These are phyloP conservation scores for Ceratocystiopsis minuta DNA, from an alignment of 2,329 filamentous ascomycete species.

Conservation along the genomic window DNA sequence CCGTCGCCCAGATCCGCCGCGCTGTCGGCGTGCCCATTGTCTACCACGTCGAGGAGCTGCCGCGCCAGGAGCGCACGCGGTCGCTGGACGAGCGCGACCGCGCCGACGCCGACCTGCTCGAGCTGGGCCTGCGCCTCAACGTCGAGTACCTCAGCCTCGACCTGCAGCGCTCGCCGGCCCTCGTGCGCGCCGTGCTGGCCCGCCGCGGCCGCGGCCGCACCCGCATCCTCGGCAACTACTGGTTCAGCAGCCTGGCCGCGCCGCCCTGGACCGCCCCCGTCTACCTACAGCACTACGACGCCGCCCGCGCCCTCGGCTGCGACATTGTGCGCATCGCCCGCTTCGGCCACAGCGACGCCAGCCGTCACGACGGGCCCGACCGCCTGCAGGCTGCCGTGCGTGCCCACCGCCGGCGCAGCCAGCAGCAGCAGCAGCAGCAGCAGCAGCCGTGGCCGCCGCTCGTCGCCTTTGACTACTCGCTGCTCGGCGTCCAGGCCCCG, in stretches of 20 bases:
- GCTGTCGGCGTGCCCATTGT: slow-evolving; percentile 38
- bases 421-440: no score
- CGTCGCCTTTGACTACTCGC: slow-evolving; percentile 26
- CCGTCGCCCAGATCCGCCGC: slow-evolving; percentile 38
- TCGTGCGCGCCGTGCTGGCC: slow-evolving; percentile 30
- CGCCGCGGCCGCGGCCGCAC: slow-evolving; percentile 39
- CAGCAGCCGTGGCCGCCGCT: slow-evolving; percentile 27
- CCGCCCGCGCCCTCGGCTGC: slow-evolving; percentile 37
- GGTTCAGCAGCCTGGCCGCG: slow-evolving; percentile 24
- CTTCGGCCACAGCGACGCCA: slow-evolving; percentile 41
- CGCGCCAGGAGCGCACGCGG: slow-evolving; percentile 23
- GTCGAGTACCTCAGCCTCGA: slow-evolving; percentile 50
- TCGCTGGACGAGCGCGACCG: slow-evolving; percentile 20
- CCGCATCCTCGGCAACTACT: slow-evolving; percentile 42
- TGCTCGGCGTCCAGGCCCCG: slow-evolving; percentile 24
- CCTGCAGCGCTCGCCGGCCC: slow-evolving; percentile 32
- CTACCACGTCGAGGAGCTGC: slow-evolving; percentile 34
- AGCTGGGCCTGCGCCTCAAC: slow-evolving; percentile 45
- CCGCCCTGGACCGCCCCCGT: slow-evolving; percentile 36
- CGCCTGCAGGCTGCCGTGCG: slow-evolving; percentile 24
- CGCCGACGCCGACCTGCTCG: slow-evolving; percentile 37
- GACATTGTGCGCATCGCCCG: slow-evolving; percentile 44
- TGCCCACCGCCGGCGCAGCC: slow-evolving; percentile 9
- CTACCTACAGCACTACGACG: slow-evolving; percentile 34
- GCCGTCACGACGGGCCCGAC: slow-evolving; percentile 27